Evolutionary conservation across 164 flowering plant species (phyloP), one percentile per base, ranked within the genome.

Genomic region (Warburgia ugandensis): DNA sequence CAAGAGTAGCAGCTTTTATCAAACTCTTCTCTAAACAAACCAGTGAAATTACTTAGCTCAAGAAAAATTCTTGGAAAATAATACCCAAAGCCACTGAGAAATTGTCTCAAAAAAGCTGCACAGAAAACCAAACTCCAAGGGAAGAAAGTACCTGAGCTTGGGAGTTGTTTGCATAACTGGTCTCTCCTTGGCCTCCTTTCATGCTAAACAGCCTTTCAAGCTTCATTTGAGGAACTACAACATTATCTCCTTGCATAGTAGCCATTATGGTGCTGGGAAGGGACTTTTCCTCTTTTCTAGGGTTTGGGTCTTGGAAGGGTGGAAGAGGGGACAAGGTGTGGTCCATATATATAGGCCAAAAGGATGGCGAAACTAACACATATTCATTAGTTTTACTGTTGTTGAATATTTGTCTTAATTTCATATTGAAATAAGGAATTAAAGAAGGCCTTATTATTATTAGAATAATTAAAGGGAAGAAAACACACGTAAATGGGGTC

Each of bases 181-280:
- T 56, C 31, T 83, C 83, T 52, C 88, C 94, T 39, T 73, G 79
- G 52, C 97, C 97, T 29, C 94, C 94, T 75, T 88, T 83, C 97
- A 88, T 88, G 76, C 78, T 51, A 13, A 88, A 67, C 62, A 83
- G 36, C 55, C 50, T 77, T 62, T 88, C 97, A 46, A 85, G 97
- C 59, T 81, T 79, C 52, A 66, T 52, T 30, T 69, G 67, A 12
- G 89, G 67, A 42, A 79, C 79, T 26, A 73, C 78, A 45, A 78
- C 74, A 35, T 84, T 70, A 19, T 80, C 81, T 43, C 74, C 82
- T 42, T 66, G 57, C 4, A 67, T 58, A 25, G 41, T 31, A 38
- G 71, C 71, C 83, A 81, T 70, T 6, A 13, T 9, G 7, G 48
- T 45, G 19, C 11, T 27, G 4, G 30, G 14, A 19, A 1, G 12